These are phyloP conservation scores for Penicillium aurantiogriseum DNA, from an alignment of 2,329 filamentous ascomycete genomes.

Conservation along the genomic window DNA sequence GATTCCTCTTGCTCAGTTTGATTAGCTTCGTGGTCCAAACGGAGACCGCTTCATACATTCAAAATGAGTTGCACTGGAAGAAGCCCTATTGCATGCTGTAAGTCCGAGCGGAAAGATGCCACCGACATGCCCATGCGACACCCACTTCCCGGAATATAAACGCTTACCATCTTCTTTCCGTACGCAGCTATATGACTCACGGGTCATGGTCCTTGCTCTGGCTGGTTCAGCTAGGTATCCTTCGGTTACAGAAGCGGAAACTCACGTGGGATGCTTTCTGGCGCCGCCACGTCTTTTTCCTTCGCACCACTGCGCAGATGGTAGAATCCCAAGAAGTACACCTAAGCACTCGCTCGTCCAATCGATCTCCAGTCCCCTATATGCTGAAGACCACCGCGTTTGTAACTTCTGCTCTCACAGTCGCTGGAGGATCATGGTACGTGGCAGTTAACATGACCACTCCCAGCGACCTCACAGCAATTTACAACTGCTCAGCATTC, in stretches of 20 bases:
- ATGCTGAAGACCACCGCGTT: conserved; percentile 76
- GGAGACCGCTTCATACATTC: conserved; percentile 91
- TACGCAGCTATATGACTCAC: conserved; percentile 74
- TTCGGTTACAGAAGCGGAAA: conserved; percentile 75
- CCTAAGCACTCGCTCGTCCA: conserved; percentile 46
- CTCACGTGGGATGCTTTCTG: conserved; percentile 83
- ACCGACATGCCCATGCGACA: conserved; percentile 5
- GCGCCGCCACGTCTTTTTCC: conserved; percentile 65
- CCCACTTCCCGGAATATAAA: conserved; percentile 5
- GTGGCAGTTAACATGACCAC: conserved; percentile 91
- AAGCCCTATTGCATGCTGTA: conserved; percentile 99
- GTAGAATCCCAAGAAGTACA: conserved; percentile 76
- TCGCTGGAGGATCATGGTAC: conserved; percentile 94
- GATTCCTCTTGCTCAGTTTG: conserved; percentile 80
- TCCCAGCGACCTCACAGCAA: conserved; percentile 89
- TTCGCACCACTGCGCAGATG: conserved; percentile 74
- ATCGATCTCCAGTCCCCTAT: conserved; percentile 62
- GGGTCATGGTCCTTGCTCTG: conserved; percentile 89
- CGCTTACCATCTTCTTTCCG: conserved; percentile 15
- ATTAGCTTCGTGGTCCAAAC: conserved; percentile 91
- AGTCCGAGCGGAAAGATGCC: conserved; percentile 26
- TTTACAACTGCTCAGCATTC: conserved; percentile 99
- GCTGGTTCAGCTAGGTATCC: conserved; percentile 76
- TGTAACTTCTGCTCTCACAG: conserved; percentile 79
- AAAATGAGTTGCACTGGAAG: conserved; percentile 87